Evolutionary conservation across 495 filamentous ascomycete species (phyloP).

Genomic region (Saxophila tyrrhenica): DNA sequence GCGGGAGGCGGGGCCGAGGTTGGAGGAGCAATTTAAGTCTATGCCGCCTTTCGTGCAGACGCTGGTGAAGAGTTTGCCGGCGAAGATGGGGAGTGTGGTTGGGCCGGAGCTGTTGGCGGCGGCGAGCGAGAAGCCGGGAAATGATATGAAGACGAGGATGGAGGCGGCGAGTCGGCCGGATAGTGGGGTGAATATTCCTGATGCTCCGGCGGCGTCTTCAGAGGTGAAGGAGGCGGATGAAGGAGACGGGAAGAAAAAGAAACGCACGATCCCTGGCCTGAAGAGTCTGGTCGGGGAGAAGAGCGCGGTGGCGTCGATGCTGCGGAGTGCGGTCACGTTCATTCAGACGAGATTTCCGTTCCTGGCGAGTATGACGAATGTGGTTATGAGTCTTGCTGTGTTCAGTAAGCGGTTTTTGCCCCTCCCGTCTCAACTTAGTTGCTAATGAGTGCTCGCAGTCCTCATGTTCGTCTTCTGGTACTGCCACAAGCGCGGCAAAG

Average conservation of each 20-base stretch:
- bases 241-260: slow-evolving; percentile 34
- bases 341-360: slow-evolving; percentile 75
- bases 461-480: slow-evolving; percentile 92
- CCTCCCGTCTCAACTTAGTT: too few relatives aligned
- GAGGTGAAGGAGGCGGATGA: slow-evolving; percentile 39
- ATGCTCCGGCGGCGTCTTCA: slow-evolving; percentile 25
- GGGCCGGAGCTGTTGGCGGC: slow-evolving; percentile 72
- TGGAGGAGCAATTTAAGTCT: slow-evolving; percentile 63
- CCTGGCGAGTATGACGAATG: slow-evolving; percentile 68
- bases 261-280: slow-evolving; percentile 43
- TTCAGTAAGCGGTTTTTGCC: slow-evolving; percentile 58
- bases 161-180: slow-evolving; percentile 23
- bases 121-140: slow-evolving; percentile 57
- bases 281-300: slow-evolving; percentile 79
- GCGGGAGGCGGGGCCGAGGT: slow-evolving; percentile 62
- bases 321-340: slow-evolving; percentile 76
- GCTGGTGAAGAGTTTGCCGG: slow-evolving; percentile 71
- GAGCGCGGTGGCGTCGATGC: slow-evolving; percentile 66
- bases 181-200: slow-evolving; percentile 31
- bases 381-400: slow-evolving; percentile 72
- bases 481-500: slow-evolving; percentile 83
- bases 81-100: slow-evolving; percentile 61
- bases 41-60: slow-evolving; percentile 78
- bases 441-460: slow-evolving; percentile 38
- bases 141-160: slow-evolving; percentile 32